Conservation (phyloP, 345 rosid species). For the Eutrema heterophyllum region DNA sequence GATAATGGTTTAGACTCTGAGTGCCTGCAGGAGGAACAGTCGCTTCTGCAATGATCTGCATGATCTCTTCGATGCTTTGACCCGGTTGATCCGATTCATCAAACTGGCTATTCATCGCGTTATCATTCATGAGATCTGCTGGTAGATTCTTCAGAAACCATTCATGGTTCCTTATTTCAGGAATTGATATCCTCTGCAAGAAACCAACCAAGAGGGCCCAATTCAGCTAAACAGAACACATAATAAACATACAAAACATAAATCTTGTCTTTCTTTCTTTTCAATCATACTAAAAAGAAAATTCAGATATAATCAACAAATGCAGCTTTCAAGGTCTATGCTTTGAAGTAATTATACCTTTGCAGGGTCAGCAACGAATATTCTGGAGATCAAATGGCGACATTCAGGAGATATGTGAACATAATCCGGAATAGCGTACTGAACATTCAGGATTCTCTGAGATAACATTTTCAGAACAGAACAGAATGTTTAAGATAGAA, state of each 20-base stretch:
- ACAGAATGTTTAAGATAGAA: slow-evolving; percentile 3
- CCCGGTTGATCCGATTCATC: slow-evolving; percentile 83
- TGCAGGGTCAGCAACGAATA: slow-evolving; percentile 90
- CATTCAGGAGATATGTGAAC: slow-evolving; percentile 94
- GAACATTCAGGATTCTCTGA: slow-evolving; percentile 96
- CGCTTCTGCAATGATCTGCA: slow-evolving; percentile 96
- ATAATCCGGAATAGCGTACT: slow-evolving; percentile 90
- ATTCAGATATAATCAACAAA: no score
- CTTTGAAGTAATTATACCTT: slow-evolving; percentile 37
- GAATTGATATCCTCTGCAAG: slow-evolving; percentile 81
- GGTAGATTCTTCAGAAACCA: slow-evolving; percentile 98
- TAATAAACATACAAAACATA: not conserved
- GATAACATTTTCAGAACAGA: not conserved
- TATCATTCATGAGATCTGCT: slow-evolving; percentile 73
- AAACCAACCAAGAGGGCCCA: not conserved
- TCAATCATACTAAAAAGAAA: no score
- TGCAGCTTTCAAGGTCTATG: not conserved
- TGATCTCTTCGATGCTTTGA: slow-evolving; percentile 82
- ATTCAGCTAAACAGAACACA: not conserved
- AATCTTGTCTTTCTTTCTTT: no score
- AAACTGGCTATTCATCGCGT: slow-evolving; percentile 43
- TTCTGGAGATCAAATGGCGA: slow-evolving; percentile 83
- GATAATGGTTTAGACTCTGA: slow-evolving; percentile 54
- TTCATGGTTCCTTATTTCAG: slow-evolving; percentile 80
- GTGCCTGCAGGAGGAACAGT: slow-evolving; percentile 82